These are phyloP conservation scores for Avena atlantica DNA, from an alignment of 176 grass and related monocot genomes.

Conservation along the genomic window DNA sequence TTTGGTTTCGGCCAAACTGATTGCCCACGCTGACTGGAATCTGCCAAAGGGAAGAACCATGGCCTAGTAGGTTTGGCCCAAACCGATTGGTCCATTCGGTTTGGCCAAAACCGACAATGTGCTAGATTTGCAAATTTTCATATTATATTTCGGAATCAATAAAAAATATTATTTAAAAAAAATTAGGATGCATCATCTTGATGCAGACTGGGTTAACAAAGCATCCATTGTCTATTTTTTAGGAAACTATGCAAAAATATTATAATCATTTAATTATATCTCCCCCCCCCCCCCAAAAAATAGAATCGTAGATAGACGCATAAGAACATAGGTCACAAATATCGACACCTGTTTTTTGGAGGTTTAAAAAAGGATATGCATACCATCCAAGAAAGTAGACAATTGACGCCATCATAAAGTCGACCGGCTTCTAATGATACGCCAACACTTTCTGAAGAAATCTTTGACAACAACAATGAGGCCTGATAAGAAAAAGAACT, in stretches of 20 bases:
- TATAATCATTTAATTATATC: not conserved
- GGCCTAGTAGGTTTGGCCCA: too few species aligned
- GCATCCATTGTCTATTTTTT: not conserved
- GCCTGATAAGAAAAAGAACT: slow-evolving; percentile 48
- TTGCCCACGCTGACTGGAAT: too few species aligned
- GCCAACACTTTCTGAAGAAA: slow-evolving; percentile 74
- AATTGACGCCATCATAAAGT: slow-evolving; percentile 85
- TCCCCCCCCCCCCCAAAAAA: not conserved
- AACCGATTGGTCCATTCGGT: too few species aligned
- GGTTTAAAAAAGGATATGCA: not conserved
- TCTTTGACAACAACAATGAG: slow-evolving; percentile 77
- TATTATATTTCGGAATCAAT: too few species aligned
- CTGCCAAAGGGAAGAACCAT: too few species aligned
- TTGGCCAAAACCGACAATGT: too few species aligned
- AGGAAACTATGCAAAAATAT: not conserved
- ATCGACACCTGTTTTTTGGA: not conserved
- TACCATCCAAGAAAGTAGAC: slow-evolving; percentile 92
- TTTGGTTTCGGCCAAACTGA: too few species aligned
- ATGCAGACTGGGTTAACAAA: too few species aligned
- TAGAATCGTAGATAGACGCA: not conserved
- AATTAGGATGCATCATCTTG: too few species aligned
- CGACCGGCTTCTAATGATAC: slow-evolving; percentile 52
- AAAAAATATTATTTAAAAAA: too few species aligned
- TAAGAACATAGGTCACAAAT: slow-evolving; percentile 13
- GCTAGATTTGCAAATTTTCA: too few species aligned